A percentile compares a stretch with the other conserved stretches of the same genome.
These are phyloP conservation scores for Thamnidium elegans DNA, from an alignment of 192 early-diverging fungal species.

Conservation along the genomic window DNA sequence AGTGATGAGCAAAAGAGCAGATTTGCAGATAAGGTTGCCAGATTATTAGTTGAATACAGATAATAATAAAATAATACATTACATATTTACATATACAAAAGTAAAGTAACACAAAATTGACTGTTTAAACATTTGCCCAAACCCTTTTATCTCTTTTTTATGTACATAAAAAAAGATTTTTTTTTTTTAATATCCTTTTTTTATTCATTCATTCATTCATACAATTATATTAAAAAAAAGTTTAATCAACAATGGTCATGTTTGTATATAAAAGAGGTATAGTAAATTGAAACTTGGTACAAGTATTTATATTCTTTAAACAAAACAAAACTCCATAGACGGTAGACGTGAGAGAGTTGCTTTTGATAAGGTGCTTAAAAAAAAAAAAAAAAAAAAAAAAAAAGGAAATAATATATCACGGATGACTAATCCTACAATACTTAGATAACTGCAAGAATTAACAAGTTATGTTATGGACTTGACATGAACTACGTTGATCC, in stretches of 20 bases:
- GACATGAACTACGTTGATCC: constrained; percentile 96
- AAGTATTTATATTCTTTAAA: background rate
- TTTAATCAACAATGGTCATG: constrained; percentile 22
- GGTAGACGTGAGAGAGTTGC: constrained; percentile 90
- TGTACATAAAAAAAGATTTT: background rate
- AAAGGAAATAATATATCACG: no score
- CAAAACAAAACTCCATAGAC: constrained; percentile 41
- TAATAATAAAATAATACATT: background rate
- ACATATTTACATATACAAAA: no score
- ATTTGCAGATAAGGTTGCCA: constrained; percentile 8
- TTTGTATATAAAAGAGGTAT: constrained; percentile 45
- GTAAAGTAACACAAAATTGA: no score
- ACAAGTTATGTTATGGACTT: constrained; percentile 95
- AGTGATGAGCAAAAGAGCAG: background rate
- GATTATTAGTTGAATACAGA: constrained; percentile 4
- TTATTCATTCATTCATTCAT: no score
- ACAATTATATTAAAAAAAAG: no score
- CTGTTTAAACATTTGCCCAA: background rate
- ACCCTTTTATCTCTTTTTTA: background rate
- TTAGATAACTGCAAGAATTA: constrained; percentile 83
- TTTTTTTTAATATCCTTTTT: background rate
- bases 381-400: no score
- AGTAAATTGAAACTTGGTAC: no score
- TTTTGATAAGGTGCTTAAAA: constrained; percentile 83
- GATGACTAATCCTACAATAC: background rate